Evolutionary conservation across 495 filamentous ascomycete species (phyloP).

Genomic region (Penicillium diatomitis): DNA sequence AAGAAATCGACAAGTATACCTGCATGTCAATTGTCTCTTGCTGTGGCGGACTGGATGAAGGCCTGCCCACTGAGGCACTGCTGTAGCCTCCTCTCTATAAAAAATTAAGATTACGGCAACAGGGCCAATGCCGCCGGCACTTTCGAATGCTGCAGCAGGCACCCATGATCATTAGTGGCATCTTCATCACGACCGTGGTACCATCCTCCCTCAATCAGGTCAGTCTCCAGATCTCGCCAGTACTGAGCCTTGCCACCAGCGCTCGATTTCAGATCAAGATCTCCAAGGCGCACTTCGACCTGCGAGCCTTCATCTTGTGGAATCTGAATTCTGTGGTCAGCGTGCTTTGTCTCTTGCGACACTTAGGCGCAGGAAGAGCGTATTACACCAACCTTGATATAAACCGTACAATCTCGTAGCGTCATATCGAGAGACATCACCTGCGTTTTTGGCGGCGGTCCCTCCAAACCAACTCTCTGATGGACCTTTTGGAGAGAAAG

Average conservation of each 20-base stretch:
- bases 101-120: too few relatives aligned
- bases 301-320: conserved; percentile 20
- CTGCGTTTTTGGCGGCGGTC: conserved; percentile 20
- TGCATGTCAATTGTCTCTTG: too few relatives aligned
- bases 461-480: conserved; percentile 29
- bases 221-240: conserved; percentile 59
- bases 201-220: conserved; percentile 62
- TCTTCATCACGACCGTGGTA: conserved; percentile 31
- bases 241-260: conserved; percentile 57
- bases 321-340: conserved; percentile 8
- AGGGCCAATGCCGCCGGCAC: too few relatives aligned
- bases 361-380: too few relatives aligned
- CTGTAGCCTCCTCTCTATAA: too few relatives aligned
- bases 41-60: too few relatives aligned
- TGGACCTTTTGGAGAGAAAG: conserved; percentile 24
- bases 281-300: conserved; percentile 70
- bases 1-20: too few relatives aligned
- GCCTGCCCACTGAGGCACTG: too few relatives aligned
- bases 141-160: too few relatives aligned
- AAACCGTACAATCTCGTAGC: conserved; percentile 78
- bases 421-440: conserved; percentile 64
- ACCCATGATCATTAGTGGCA: too few relatives aligned
- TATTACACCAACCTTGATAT: conserved; percentile 45
- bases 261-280: conserved; percentile 80
- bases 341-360: neutral